Percentiles rank a stretch among this genome's conserved stretches.
phyloP scores from a whole-genome alignment of 306 rosid genomes.

The Astragalus glycyphyllos region DNA sequence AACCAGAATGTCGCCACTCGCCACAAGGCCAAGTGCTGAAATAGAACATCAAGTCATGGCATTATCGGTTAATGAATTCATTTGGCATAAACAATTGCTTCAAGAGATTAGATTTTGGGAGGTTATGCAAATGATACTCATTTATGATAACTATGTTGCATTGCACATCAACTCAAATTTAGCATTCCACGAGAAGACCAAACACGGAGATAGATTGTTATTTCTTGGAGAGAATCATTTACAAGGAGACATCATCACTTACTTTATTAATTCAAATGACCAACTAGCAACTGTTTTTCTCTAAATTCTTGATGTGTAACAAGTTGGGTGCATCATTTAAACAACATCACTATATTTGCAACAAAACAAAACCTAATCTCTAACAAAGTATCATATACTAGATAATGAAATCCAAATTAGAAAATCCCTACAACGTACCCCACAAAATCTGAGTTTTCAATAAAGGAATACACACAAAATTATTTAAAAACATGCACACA shows the following conservation, averaged over 20 bases:
- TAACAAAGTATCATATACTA: background rate
- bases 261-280: background rate
- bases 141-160: conserved; percentile 18
- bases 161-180: background rate
- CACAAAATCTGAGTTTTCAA: background rate
- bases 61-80: too few species aligned
- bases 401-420: background rate
- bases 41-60: too few species aligned
- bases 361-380: background rate
- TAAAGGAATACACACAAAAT: background rate
- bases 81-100: background rate
- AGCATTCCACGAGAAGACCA: background rate
- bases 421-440: background rate
- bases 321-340: background rate
- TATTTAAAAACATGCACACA: background rate
- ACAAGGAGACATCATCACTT: too few species aligned
- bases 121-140: background rate
- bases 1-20: too few species aligned
- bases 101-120: conserved; percentile 2
- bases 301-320: conserved; percentile 6
- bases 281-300: conserved; percentile 1
- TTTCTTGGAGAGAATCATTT: background rate
- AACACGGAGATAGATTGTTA: background rate
- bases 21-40: too few species aligned
- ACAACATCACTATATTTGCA: background rate